A percentile compares a stretch with the other conserved stretches of the same genome.
phyloP scores from a whole-genome alignment of 2,329 filamentous ascomycete genomes.

The Curvularia verruculosa region DNA sequence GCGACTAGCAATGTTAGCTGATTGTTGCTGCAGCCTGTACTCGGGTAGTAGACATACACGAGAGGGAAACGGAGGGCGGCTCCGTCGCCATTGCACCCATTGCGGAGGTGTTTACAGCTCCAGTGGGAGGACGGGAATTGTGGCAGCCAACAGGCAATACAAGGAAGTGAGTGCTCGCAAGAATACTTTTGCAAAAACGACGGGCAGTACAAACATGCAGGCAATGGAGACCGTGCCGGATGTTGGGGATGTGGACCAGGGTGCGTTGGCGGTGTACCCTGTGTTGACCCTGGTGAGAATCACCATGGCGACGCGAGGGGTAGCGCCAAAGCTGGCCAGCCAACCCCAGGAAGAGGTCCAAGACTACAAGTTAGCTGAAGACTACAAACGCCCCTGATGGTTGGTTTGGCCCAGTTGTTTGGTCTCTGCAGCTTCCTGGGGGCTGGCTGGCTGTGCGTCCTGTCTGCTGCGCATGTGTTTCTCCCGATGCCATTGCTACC shows the following conservation, averaged over 20 bases:
- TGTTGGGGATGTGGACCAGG: conserved; percentile 33
- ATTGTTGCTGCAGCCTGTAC: not conserved
- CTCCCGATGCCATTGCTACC: not conserved
- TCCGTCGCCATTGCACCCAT: conserved; percentile 67
- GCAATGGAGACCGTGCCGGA: conserved; percentile 29
- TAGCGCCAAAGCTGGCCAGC: conserved; percentile 21
- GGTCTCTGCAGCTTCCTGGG: not conserved
- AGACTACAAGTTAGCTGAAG: not conserved
- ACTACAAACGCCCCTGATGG: conserved; percentile 2
- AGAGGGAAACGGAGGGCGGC: conserved; percentile 69
- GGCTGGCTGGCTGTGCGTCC: not conserved
- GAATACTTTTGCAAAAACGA: conserved; percentile 27
- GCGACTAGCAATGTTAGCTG: conserved; percentile 68
- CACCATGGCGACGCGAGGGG: conserved; percentile 35
- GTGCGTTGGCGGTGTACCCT: conserved; percentile 22
- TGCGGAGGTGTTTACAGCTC: conserved; percentile 40
- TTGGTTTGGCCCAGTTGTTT: not conserved
- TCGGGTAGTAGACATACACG: conserved; percentile 57
- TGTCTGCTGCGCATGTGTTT: not conserved
- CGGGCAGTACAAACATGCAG: conserved; percentile 22
- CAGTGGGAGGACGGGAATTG: conserved; percentile 30
- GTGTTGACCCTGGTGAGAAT: conserved; percentile 30
- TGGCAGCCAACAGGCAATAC: conserved; percentile 16
- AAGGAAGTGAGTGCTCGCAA: conserved; percentile 24
- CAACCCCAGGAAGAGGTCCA: conserved; percentile 12